Conservation (phyloP, 2,329 filamentous ascomycete genomes). For the Teratosphaeria destructans region DNA sequence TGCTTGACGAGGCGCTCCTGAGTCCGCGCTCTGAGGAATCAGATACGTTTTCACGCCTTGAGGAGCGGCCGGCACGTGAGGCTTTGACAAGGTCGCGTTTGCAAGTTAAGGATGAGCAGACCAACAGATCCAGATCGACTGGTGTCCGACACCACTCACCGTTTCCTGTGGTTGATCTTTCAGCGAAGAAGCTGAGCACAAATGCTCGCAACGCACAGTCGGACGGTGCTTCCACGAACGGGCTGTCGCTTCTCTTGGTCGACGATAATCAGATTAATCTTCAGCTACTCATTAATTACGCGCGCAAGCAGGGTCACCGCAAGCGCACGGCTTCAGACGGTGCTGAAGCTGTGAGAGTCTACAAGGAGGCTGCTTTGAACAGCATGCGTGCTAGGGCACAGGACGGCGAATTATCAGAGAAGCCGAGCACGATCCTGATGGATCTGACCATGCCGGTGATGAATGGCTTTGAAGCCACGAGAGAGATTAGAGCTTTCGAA, state of each 20-base stretch:
- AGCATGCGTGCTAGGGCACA: background rate
- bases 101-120: background rate
- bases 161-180: background rate
- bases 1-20: background rate
- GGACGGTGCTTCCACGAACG: background rate
- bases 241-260: constrained; percentile 21
- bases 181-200: background rate
- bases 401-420: background rate
- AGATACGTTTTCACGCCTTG: background rate
- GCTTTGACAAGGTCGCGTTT: background rate
- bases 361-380: constrained; percentile 18
- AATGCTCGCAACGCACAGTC: background rate
- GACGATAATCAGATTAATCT: constrained; percentile 27
- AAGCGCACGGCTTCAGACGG: constrained; percentile 38
- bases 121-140: background rate
- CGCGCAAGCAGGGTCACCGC: constrained; percentile 28
- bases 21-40: background rate
- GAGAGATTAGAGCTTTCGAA: constrained; percentile 23
- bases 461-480: constrained; percentile 26
- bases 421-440: constrained; percentile 36
- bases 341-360: constrained; percentile 38
- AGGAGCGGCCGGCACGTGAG: background rate
- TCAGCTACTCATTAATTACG: constrained; percentile 21
- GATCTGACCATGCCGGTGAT: constrained; percentile 27
- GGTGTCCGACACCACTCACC: background rate